These are phyloP conservation scores for Dactylorhiza incarnata DNA, from an alignment of 106 monocot genomes.

Conservation along the genomic window DNA sequence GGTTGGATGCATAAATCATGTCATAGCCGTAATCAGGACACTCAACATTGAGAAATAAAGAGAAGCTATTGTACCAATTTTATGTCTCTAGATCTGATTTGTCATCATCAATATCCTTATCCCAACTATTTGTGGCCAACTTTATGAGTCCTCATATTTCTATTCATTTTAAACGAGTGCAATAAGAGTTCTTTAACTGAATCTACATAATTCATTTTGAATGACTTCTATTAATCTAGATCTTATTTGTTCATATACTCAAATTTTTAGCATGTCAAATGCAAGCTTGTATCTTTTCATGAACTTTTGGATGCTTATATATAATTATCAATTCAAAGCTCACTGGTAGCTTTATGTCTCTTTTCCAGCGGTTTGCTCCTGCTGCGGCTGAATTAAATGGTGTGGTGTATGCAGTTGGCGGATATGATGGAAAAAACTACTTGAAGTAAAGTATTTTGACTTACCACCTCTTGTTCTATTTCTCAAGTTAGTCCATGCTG, in stretches of 20 bases:
- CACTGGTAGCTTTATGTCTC: background rate
- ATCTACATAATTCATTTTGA: too few species aligned
- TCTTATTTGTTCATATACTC: background rate
- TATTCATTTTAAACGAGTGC: too few species aligned
- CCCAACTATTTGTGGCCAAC: too few species aligned
- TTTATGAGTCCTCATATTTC: too few species aligned
- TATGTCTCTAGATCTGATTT: too few species aligned
- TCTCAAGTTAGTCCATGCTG: background rate
- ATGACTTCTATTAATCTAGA: too few species aligned
- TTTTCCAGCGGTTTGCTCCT: constrained; percentile 62
- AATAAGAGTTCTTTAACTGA: too few species aligned
- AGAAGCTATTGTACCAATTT: too few species aligned
- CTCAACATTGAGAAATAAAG: too few species aligned
- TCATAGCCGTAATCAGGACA: too few species aligned
- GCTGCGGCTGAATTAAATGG: constrained; percentile 57
- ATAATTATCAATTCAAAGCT: constrained; percentile 1
- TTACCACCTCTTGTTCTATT: background rate
- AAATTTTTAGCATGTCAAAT: background rate
- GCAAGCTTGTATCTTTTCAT: background rate
- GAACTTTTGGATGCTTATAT: background rate
- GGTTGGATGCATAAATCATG: too few species aligned
- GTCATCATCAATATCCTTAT: too few species aligned
- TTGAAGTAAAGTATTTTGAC: constrained; percentile 32
- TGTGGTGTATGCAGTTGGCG: constrained; percentile 78
- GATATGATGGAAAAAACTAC: constrained; percentile 51